A percentile compares a stretch with the other conserved stretches of the same genome.
Evolutionary conservation across 352 stramenopile genomes (phyloP).

Genomic region (Phytophthora vignae): DNA sequence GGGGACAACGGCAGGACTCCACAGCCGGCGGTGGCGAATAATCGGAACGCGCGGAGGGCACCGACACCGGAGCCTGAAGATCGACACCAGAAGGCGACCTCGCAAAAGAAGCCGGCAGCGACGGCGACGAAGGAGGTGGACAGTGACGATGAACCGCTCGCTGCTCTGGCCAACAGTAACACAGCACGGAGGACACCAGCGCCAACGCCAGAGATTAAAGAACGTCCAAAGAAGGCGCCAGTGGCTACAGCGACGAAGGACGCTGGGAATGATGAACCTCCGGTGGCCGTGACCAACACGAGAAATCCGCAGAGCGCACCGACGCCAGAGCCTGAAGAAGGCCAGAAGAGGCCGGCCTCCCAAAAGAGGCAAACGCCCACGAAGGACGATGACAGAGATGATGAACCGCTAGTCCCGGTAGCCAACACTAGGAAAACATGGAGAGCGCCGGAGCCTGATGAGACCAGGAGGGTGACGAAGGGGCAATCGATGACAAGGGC

Average conservation of each 20-base stretch:
- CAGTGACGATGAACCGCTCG: background rate
- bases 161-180: background rate
- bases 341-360: no score
- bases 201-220: background rate
- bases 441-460: no score
- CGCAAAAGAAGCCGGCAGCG: background rate
- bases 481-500: no score
- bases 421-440: no score
- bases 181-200: background rate
- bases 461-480: no score
- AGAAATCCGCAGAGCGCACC: background rate
- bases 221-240: background rate
- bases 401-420: slow-evolving; percentile 1
- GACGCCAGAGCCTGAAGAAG: background rate
- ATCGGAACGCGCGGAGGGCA: background rate
- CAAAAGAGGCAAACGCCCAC: background rate
- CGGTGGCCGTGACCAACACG: background rate
- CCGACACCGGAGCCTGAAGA: slow-evolving; percentile 1
- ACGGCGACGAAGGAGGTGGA: background rate
- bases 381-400: background rate
- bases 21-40: background rate
- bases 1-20: slow-evolving; percentile 2
- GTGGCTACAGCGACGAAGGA: background rate
- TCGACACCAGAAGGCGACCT: background rate
- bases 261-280: background rate